phyloP scores from a whole-genome alignment of 2,329 filamentous ascomycete species.

The Xylariales sp. region DNA sequence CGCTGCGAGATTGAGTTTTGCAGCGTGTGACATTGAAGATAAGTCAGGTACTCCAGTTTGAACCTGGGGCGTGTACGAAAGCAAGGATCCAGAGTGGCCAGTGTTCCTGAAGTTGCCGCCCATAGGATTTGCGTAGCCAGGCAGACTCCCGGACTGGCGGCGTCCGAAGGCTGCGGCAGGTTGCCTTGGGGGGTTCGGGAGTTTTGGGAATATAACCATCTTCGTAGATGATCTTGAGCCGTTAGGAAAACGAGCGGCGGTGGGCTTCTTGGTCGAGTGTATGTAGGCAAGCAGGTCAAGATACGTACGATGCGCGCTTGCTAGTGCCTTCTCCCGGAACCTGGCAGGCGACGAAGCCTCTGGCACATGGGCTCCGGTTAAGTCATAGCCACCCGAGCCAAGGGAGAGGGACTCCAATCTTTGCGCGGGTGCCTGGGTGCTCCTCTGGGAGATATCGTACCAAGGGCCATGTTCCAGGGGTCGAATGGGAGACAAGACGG shows the following conservation, averaged over 20 bases:
- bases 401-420: slow-evolving; percentile 28
- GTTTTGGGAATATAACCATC: slow-evolving; percentile 52
- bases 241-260: slow-evolving; percentile 32
- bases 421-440: slow-evolving; percentile 25
- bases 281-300: slow-evolving; percentile 64
- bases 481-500: slow-evolving; percentile 12
- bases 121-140: slow-evolving; percentile 12
- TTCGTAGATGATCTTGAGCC: slow-evolving; percentile 37
- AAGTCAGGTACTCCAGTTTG: background rate
- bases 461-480: slow-evolving; percentile 37
- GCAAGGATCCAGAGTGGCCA: slow-evolving; percentile 9
- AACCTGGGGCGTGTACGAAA: background rate
- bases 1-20: slow-evolving; percentile 13
- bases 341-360: slow-evolving; percentile 28
- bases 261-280: slow-evolving; percentile 52
- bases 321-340: slow-evolving; percentile 65
- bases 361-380: slow-evolving; percentile 12
- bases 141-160: slow-evolving; percentile 14
- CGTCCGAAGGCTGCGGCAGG: slow-evolving; percentile 12
- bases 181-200: slow-evolving; percentile 31
- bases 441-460: slow-evolving; percentile 16
- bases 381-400: slow-evolving; percentile 20
- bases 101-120: slow-evolving; percentile 9
- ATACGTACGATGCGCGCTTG: slow-evolving; percentile 69
- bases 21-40: background rate